Evolutionary conservation across 2,329 filamentous ascomycete genomes (phyloP), one percentile per base, ranked within the genome.

Genomic region (Calonectria honghensis): DNA sequence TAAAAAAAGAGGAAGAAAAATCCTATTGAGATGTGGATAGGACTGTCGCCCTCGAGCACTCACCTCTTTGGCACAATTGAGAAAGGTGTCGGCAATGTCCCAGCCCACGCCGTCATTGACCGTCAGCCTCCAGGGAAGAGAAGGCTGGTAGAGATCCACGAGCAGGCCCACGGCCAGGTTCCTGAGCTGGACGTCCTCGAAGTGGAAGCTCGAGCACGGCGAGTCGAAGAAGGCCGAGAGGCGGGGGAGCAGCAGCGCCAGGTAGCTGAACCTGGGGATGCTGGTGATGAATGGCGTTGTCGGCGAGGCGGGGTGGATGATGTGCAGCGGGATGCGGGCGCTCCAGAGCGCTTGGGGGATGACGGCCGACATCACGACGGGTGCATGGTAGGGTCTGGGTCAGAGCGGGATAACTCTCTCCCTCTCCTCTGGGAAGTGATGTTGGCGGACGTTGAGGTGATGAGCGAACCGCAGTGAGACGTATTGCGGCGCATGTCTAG

Each of bases 11-110:
- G n/a, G 16, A 24, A 52, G 18, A 50, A 29, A 68, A 18, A 24
- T 14, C 11, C 32, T 9, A 24, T 31, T 16, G 4, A 39, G 27
- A 39, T 27, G 32, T 1, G 13, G 7, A 24, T 29, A 18, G 27
- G 6, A 6, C 57, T 13, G 24, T 27, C n/a, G 16, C 13, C 18
- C 4, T 27, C 24, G 18, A 64, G 27, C 24, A 82, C 87, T 80
- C 73, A 89, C 89, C 86, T 93, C 91, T 82, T 93, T 93, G 75
- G 90, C 90, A 72, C 89, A 89, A 82, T 93, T 93, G 71, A 93
- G 87, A 77, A 93, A 93, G 0, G 91, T 92, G 81, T 92, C 91
- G 52, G 85, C 87, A 64, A 92, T 91, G 78, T 92, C 90, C 90
- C 90, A 92, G 64, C 88, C 88, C 39, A 88, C 81, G 24, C 90